Percentiles rank a stretch among this genome's conserved stretches.
phyloP scores from a whole-genome alignment of 257 asterid genomes.

The Penstemon davidsonii region DNA sequence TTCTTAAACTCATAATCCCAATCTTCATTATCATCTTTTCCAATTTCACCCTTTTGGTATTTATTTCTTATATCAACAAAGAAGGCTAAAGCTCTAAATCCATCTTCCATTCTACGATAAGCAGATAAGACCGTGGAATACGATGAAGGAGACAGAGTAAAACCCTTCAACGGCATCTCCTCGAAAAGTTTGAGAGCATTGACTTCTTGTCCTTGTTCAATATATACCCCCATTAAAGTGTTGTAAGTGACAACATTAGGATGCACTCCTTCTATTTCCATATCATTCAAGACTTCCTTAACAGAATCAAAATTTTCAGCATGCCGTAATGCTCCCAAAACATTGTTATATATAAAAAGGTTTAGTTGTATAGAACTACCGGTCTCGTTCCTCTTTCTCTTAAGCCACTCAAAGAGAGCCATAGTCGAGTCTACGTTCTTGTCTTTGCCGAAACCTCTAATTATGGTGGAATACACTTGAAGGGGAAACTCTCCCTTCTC shows the following conservation, averaged over 20 bases:
- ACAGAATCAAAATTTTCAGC: constrained; percentile 45
- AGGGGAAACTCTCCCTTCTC: constrained; percentile 63
- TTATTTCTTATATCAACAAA: constrained; percentile 45
- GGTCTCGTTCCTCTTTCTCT: constrained; percentile 52
- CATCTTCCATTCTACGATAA: constrained; percentile 74
- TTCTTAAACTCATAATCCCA: constrained; percentile 67
- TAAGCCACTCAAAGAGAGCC: constrained; percentile 87
- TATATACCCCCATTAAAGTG: constrained; percentile 70
- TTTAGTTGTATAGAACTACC: constrained; percentile 46
- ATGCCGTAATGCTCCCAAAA: constrained; percentile 76
- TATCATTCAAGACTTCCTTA: constrained; percentile 52
- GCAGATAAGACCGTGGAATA: constrained; percentile 72
- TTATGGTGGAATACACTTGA: constrained; percentile 76
- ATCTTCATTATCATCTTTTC: constrained; percentile 43
- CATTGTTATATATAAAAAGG: constrained; percentile 71
- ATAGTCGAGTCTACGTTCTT: constrained; percentile 56
- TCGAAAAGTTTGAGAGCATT: constrained; percentile 67
- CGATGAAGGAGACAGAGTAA: constrained; percentile 78
- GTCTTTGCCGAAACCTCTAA: constrained; percentile 78
- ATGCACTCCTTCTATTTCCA: constrained; percentile 56
- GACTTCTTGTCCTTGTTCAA: constrained; percentile 63
- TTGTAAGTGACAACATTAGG: constrained; percentile 82
- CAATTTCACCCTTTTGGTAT: constrained; percentile 58
- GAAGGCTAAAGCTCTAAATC: constrained; percentile 67
- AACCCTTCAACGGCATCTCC: constrained; percentile 57